phyloP scores from a whole-genome alignment of 768 basidiomycete species.

The Russula sp. region DNA sequence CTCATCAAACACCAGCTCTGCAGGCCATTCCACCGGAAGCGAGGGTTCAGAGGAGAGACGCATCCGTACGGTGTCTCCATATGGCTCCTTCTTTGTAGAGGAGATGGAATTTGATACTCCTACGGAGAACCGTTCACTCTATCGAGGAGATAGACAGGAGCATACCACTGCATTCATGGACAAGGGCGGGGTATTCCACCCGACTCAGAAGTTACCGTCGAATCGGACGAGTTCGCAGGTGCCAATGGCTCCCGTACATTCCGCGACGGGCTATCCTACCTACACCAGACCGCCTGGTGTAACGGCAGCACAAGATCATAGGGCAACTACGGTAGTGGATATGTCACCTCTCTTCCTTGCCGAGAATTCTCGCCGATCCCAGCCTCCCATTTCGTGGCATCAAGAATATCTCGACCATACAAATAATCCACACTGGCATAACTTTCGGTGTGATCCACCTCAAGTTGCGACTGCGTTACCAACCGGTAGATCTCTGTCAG shows the following conservation, averaged over 20 bases:
- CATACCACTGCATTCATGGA: neutral
- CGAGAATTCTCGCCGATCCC: neutral
- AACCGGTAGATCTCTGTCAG: neutral
- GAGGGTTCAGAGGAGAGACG: neutral
- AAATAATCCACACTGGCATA: neutral
- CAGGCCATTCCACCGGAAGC: neutral
- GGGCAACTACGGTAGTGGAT: neutral
- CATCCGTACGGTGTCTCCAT: conserved; percentile 3
- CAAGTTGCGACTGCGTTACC: neutral
- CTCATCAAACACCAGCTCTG: neutral
- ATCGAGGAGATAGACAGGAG: neutral
- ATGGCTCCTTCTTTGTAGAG: conserved; percentile 13
- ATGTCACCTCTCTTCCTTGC: neutral
- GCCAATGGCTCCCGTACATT: neutral
- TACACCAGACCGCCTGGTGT: neutral
- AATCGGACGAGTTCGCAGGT: neutral
- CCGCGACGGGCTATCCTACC: neutral
- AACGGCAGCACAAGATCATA: neutral
- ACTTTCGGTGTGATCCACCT: neutral
- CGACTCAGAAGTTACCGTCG: neutral
- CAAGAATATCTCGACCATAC: neutral
- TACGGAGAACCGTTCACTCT: neutral
- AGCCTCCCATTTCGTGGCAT: neutral
- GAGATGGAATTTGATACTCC: conserved; percentile 12
- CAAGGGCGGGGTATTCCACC: neutral